Conservation (phyloP, 2,329 filamentous ascomycete genomes). For the Pseudofabraea citricarpa region DNA sequence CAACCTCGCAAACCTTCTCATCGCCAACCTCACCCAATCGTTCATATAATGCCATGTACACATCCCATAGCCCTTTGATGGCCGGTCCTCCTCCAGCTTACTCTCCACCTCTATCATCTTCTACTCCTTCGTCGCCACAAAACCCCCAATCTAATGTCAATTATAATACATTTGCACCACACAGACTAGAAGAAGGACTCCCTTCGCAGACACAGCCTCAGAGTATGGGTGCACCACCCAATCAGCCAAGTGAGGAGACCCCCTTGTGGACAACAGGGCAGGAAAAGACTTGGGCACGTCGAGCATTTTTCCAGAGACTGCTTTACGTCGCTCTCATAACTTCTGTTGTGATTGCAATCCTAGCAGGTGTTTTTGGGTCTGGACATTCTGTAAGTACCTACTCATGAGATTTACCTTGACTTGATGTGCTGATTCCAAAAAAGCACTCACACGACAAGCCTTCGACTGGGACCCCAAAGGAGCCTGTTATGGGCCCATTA, state of each 20-base stretch:
- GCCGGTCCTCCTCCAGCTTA: constrained; percentile 24
- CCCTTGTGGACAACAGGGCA: constrained; percentile 15
- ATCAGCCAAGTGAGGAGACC: constrained; percentile 16
- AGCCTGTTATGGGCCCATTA: neutral
- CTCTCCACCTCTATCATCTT: constrained; percentile 10
- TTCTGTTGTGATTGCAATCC: constrained; percentile 6
- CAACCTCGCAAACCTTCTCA: constrained; percentile 10
- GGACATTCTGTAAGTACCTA: constrained; percentile 11
- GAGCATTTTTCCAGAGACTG: constrained; percentile 9
- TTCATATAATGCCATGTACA: constrained; percentile 7
- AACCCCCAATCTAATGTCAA: constrained; percentile 3
- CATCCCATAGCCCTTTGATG: constrained; percentile 11
- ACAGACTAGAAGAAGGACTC: constrained; percentile 17
- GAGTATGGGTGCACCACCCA: constrained; percentile 22
- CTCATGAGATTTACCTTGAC: no score
- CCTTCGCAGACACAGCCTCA: constrained; percentile 14
- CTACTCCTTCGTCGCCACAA: constrained; percentile 2
- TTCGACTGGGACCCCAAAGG: neutral
- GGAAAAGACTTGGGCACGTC: constrained; percentile 3
- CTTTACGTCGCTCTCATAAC: constrained; percentile 16
- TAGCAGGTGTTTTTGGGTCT: constrained; percentile 6
- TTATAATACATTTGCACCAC: constrained; percentile 21
- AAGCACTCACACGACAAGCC: no score
- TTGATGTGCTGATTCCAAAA: no score
- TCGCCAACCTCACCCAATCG: constrained; percentile 11